These are phyloP conservation scores for Coemansia sp. DNA, from an alignment of 192 early-diverging fungal genomes.

Conservation along the genomic window DNA sequence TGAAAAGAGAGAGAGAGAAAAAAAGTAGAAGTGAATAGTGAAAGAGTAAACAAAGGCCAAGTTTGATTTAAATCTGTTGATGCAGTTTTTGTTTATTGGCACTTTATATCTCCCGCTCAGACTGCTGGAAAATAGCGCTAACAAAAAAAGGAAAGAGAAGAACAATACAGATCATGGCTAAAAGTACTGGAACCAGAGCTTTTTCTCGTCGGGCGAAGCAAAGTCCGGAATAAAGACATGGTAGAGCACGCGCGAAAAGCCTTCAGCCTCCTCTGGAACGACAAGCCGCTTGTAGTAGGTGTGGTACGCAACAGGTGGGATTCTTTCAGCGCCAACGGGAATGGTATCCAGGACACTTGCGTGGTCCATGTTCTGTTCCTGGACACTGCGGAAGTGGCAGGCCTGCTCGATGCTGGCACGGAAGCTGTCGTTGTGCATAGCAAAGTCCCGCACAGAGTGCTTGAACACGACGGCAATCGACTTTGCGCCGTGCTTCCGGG, in stretches of 20 bases:
- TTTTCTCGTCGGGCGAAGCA: constrained; percentile 23
- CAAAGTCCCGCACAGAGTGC: constrained; percentile 67
- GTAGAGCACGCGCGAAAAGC: constrained; percentile 20
- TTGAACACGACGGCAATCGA: constrained; percentile 53
- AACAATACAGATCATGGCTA: constrained; percentile 5
- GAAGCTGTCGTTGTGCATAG: constrained; percentile 79
- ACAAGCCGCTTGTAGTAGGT: constrained; percentile 43
- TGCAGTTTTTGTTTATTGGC: neutral
- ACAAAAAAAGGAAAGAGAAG: neutral
- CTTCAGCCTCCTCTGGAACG: constrained; percentile 23
- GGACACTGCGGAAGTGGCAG: constrained; percentile 16
- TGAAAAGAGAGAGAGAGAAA: neutral
- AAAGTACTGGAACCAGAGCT: constrained; percentile 42
- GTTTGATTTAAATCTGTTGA: neutral
- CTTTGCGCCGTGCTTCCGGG: constrained; percentile 41
- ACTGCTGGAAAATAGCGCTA: neutral
- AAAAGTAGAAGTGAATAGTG: neutral
- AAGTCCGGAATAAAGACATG: constrained; percentile 40
- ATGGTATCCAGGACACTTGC: neutral
- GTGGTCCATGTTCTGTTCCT: neutral
- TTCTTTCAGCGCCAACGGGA: constrained; percentile 15
- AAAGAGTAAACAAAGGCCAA: neutral
- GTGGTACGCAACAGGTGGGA: constrained; percentile 48
- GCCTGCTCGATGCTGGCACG: constrained; percentile 57
- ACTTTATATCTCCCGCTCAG: too few relatives aligned